These are phyloP conservation scores for Coemansia sp. DNA, from an alignment of 192 early-diverging fungal genomes.

Conservation along the genomic window DNA sequence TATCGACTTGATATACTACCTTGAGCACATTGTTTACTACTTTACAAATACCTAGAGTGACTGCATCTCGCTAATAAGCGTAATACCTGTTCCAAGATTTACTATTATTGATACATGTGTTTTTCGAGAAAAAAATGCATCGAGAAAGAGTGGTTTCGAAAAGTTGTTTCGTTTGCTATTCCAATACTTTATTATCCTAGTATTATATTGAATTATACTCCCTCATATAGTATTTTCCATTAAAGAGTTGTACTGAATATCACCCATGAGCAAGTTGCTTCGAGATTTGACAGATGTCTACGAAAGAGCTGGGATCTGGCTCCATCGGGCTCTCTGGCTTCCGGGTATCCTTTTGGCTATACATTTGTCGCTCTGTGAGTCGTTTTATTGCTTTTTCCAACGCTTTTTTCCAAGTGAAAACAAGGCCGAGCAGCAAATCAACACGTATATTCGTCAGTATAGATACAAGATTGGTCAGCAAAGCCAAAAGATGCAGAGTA, in stretches of 20 bases:
- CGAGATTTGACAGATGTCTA: constrained; percentile 14
- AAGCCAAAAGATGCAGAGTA: neutral
- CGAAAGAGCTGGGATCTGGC: constrained; percentile 15
- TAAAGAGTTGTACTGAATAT: neutral
- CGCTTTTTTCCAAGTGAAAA: constrained; percentile 22
- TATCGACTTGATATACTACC: too few relatives aligned
- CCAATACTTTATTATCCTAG: too few relatives aligned
- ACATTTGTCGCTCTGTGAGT: constrained; percentile 25
- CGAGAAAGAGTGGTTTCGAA: too few relatives aligned
- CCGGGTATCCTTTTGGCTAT: constrained; percentile 23
- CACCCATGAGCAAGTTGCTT: constrained; percentile 23
- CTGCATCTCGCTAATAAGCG: too few relatives aligned
- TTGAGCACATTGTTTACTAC: too few relatives aligned
- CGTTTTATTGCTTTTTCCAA: constrained; percentile 29
- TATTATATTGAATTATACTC: neutral
- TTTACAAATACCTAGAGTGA: too few relatives aligned
- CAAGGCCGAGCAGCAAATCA: constrained; percentile 23
- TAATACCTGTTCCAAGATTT: too few relatives aligned
- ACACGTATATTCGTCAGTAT: constrained; percentile 25
- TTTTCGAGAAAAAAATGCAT: too few relatives aligned
- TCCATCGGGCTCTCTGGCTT: constrained; percentile 18
- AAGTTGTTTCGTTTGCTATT: too few relatives aligned
- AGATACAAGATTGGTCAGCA: constrained; percentile 9
- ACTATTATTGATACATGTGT: too few relatives aligned
- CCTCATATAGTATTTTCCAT: neutral